Base-by-base conservation (phyloP, 495 filamentous ascomycete genomes). In the Penicillium canescens region DNA sequence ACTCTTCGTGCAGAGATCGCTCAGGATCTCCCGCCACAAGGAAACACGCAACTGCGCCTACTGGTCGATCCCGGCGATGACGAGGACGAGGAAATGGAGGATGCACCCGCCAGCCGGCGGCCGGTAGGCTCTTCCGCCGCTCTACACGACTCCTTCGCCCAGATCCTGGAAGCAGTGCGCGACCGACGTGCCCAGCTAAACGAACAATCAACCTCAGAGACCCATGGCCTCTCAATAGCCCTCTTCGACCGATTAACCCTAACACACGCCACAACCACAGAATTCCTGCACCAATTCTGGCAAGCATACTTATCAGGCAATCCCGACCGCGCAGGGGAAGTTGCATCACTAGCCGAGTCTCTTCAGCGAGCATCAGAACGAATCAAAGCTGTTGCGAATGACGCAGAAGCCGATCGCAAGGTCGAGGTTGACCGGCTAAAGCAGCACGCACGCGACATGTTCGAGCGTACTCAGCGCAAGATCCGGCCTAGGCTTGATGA, bases 251-350 rank as follows among this genome's bases (percentile, higher is more conserved):
- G 85, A 4, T 79, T 96, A 36, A 83, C 81, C 23, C 80, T 96
- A 20, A 96, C 92, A 14, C 91, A 98, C 65, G 91, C 92, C 37
- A 97, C 94, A 0, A 91, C 91, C 1, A 88, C 86, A 7, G 95
- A 98, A 57, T 98, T 98, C 62, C 74, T 98, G n/a, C 86, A 89
- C 56, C 92, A 98, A 65, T 98, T 97, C 76, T 98, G 92, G 92
- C 76, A 82, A 34, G 83, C 89, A 4, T 97, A 94, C 61, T 75
- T 93, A 7, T 96, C 92, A 0, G 91, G 90, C 2, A 88, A 94
- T 65, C 74, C 88, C 7, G 83, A 86, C 39, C 84, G 88, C n/a
- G 85, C 88, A 0, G 73, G 74, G 20, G 92, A 96, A 64, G 77
- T 95, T 1, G 79, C 82, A 3, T 88, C 86, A 34, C 75, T 96